These are phyloP conservation scores for Nevesoporus exiguus DNA, from an alignment of 768 basidiomycete species.

Conservation along the genomic window DNA sequence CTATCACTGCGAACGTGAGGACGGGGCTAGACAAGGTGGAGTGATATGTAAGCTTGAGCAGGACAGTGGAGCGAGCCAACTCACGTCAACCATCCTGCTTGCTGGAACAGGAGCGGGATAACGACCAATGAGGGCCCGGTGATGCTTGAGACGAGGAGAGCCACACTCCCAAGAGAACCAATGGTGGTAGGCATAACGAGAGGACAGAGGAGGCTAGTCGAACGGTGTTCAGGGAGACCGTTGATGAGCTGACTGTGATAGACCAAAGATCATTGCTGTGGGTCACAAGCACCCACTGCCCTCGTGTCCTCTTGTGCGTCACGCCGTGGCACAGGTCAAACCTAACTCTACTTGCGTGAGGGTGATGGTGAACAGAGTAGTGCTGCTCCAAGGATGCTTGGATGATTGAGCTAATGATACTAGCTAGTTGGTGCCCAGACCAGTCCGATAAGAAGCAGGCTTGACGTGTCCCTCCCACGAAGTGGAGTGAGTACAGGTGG, in stretches of 20 bases:
- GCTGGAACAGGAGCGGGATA: constrained; percentile 22
- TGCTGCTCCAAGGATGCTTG: too few species aligned
- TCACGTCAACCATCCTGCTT: constrained; percentile 28
- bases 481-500: too few species aligned
- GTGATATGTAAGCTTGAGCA: not conserved
- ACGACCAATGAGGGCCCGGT: constrained; percentile 23
- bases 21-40: constrained; percentile 10
- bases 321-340: not conserved
- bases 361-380: too few species aligned
- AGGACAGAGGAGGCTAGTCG: not conserved
- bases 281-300: not conserved
- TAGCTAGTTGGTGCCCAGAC: too few species aligned
- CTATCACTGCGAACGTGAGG: constrained; percentile 16
- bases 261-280: not conserved
- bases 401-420: too few species aligned
- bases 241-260: not conserved
- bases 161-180: constrained; percentile 21
- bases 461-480: too few species aligned
- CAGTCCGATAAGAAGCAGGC: too few species aligned
- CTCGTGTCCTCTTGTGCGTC: not conserved
- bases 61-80: not conserved
- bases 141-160: constrained; percentile 26
- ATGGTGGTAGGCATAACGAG: constrained; percentile 22
- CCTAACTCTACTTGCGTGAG: not conserved
- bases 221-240: not conserved